Conservation (phyloP, 1,284 basidiomycete genomes). For the Cryptococcus deneoformans region DNA sequence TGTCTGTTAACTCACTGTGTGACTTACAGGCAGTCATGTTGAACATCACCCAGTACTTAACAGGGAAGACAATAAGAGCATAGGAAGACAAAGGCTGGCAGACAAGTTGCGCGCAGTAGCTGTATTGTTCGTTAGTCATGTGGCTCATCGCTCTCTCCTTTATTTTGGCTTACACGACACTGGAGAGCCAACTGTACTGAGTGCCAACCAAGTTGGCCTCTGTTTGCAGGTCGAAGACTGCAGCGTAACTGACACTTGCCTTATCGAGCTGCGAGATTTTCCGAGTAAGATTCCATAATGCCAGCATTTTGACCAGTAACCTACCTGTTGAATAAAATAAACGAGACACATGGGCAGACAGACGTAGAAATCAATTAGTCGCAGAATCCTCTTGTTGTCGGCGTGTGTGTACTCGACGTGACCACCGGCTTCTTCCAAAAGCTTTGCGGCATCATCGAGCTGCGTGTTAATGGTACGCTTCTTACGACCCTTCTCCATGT, state of each 20-base stretch:
- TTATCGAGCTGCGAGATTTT: conserved; percentile 33
- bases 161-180: conserved; percentile 18
- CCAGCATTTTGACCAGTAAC: neutral
- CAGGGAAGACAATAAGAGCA: conserved; percentile 38
- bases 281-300: too few species aligned
- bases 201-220: conserved; percentile 23
- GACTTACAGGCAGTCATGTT: conserved; percentile 24
- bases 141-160: neutral
- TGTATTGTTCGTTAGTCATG: too few species aligned
- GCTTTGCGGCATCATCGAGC: conserved; percentile 34
- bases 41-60: conserved; percentile 44
- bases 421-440: conserved; percentile 30
- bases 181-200: conserved; percentile 35
- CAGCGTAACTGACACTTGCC: conserved; percentile 41
- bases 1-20: too few species aligned
- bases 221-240: conserved; percentile 36
- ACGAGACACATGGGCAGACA: conserved; percentile 38
- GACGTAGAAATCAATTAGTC: conserved; percentile 33
- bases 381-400: conserved; percentile 34
- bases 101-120: conserved; percentile 25
- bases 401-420: conserved; percentile 28
- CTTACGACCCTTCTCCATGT: conserved; percentile 1
- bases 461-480: conserved; percentile 19
- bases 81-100: conserved; percentile 41
- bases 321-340: conserved; percentile 31